These are phyloP conservation scores for Aegilops tauschii DNA, from an alignment of 176 grass and related monocot species.

Conservation along the genomic window DNA sequence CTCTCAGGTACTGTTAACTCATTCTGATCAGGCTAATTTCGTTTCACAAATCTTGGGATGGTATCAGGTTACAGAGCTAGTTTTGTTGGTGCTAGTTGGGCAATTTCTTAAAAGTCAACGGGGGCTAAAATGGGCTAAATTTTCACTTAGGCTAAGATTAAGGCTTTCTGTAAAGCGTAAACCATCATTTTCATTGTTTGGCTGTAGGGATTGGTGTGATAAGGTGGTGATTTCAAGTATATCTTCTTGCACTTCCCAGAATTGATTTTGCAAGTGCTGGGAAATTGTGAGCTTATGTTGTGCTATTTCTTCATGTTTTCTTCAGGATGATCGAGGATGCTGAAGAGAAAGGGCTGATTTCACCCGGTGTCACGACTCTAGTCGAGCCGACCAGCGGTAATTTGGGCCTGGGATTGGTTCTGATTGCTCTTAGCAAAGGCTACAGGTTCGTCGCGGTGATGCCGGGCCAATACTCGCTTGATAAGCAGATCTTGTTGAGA, in stretches of 20 bases:
- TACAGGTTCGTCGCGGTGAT: slow-evolving; percentile 69
- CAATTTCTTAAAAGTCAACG: not conserved
- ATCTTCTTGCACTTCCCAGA: not conserved
- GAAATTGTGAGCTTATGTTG: not conserved
- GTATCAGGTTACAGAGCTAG: not conserved
- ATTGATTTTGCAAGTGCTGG: not conserved
- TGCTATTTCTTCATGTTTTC: not conserved
- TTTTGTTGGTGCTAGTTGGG: not conserved
- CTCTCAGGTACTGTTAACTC: slow-evolving; percentile 40
- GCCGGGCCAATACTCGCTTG: slow-evolving; percentile 59
- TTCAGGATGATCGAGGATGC: slow-evolving; percentile 79
- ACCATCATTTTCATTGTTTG: not conserved
- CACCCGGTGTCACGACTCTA: slow-evolving; percentile 60
- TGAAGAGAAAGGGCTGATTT: slow-evolving; percentile 66
- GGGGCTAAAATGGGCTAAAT: not conserved
- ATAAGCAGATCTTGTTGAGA: slow-evolving; percentile 67
- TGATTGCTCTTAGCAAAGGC: slow-evolving; percentile 49
- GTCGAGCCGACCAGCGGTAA: slow-evolving; percentile 63
- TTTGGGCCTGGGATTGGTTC: slow-evolving; percentile 50
- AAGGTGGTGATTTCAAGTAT: not conserved
- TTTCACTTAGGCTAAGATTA: not conserved
- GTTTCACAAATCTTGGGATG: not conserved
- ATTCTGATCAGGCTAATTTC: not conserved
- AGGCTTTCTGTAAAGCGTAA: not conserved
- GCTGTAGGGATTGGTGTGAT: not conserved